These are phyloP conservation scores for Heliamphora ciliata DNA, from an alignment of 179 eudicot genomes.

Conservation along the genomic window DNA sequence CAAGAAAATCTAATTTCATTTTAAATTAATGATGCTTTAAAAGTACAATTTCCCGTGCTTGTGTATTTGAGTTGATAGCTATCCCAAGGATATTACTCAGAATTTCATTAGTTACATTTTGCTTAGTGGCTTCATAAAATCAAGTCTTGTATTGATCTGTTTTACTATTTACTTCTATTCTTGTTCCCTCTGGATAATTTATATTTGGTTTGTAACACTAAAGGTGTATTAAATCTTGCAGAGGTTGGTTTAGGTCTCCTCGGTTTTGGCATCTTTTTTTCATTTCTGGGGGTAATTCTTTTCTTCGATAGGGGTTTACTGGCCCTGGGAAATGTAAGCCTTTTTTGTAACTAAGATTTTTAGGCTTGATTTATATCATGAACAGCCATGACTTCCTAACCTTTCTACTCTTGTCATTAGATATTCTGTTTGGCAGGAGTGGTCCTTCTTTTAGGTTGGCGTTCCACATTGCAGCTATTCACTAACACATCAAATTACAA, in stretches of 20 bases:
- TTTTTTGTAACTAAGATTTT: neutral
- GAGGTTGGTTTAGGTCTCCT: conserved; percentile 53
- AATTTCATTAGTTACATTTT: neutral
- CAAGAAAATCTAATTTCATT: neutral
- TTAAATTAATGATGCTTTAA: no score
- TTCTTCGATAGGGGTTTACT: conserved; percentile 58
- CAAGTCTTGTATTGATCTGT: neutral
- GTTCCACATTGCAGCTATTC: conserved; percentile 41
- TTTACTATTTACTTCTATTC: neutral
- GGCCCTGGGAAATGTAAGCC: conserved; percentile 54
- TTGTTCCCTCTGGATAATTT: neutral
- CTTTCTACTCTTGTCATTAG: conserved; percentile 18
- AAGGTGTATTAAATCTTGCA: conserved; percentile 18
- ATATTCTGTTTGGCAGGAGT: conserved; percentile 45
- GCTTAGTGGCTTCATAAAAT: neutral
- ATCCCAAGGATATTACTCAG: neutral
- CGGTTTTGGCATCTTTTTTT: conserved; percentile 51
- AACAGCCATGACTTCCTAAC: neutral
- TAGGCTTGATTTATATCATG: neutral
- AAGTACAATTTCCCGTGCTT: neutral
- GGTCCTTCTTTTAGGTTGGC: conserved; percentile 41
- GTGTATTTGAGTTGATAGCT: neutral
- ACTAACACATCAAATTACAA: conserved; percentile 37
- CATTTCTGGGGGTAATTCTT: conserved; percentile 41
- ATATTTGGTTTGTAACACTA: neutral